Base-by-base conservation (phyloP, 2,329 filamentous ascomycete genomes). In the Didymellaceae sp. region DNA sequence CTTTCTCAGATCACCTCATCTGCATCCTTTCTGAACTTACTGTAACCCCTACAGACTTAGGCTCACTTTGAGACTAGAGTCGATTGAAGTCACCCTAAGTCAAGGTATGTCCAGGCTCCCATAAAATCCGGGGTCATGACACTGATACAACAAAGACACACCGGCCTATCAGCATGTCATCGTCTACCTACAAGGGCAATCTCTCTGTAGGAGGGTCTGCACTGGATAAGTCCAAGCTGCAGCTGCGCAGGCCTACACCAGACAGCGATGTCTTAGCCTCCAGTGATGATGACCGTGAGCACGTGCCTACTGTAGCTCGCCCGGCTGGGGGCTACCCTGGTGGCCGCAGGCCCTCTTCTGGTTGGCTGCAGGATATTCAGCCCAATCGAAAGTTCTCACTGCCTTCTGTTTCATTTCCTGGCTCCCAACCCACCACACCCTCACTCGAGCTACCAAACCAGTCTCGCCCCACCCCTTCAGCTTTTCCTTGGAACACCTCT, bases 211-310 rank as follows among this genome's bases (percentile, higher is more conserved):
- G 62, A 26, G 62, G 63, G 13, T 58, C 63, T n/a, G 58, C 63
- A 1, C 62, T 67, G 11, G 90, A 93, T 41, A 94, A 91, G 71
- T 80, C 88, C 40, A 88, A 89, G 65, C 71, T 78, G 25, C 78
- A 78, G 46, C 82, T 86, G 47, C 85, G 92, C 63, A 88, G 89
- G 45, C 91, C 91, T 6, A 97, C 93, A 1, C 93, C 93, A 17
- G 94, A 97, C 70, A 97, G 92, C 3, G 93, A 97, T 71, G 93
- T 90, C 42, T 78, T 97, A 52, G 91, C 89, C 43, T 97, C 93
- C 60, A 97, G 92, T 10, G 94, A 97, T 72, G 94, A 97, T 72
- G 94, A 99, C 73, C 82, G 79, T 49, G 89, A 96, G 54, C 81
- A 69, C 55, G 62, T 63, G 50, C 61, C 63, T 17, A 45, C 60